A percentile compares a stretch with the other conserved stretches of the same genome.
Evolutionary conservation across 2,329 filamentous ascomycete species (phyloP).

Genomic region (Sphaceloma murrayae): DNA sequence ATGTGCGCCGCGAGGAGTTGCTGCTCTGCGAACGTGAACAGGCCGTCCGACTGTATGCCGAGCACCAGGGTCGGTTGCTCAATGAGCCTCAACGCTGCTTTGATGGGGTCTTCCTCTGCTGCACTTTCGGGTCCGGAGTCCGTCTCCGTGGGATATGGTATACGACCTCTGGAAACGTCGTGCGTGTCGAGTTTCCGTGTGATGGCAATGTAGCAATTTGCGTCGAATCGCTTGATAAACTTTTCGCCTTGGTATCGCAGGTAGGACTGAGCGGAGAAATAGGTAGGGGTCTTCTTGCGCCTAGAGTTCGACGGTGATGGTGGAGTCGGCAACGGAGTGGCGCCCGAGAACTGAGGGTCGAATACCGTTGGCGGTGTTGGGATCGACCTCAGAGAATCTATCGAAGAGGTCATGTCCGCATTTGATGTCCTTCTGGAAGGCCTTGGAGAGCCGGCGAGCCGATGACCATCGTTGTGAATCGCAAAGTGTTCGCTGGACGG

Average conservation of each 20-base stretch:
- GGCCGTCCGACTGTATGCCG: constrained; percentile 87
- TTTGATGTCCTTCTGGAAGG: constrained; percentile 31
- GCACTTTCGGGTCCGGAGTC: no score
- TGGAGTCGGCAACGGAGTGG: constrained; percentile 27
- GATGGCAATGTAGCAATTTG: constrained; percentile 98
- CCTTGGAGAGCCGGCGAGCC: constrained; percentile 39
- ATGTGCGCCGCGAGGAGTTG: constrained; percentile 80
- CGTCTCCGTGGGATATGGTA: constrained; percentile 19
- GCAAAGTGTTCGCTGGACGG: constrained; percentile 40
- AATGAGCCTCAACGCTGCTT: constrained; percentile 68
- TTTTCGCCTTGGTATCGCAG: constrained; percentile 93
- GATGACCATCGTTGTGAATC: constrained; percentile 45
- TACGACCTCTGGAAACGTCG: constrained; percentile 73
- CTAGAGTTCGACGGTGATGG: constrained; percentile 27
- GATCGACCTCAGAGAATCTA: constrained; percentile 21
- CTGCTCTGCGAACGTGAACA: constrained; percentile 96
- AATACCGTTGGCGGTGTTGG: constrained; percentile 23
- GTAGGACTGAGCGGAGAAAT: constrained; percentile 97
- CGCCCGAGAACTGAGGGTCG: constrained; percentile 40
- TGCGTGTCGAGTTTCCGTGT: constrained; percentile 96
- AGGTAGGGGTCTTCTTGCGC: constrained; percentile 49
- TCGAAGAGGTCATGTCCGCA: constrained; percentile 21
- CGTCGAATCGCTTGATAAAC: constrained; percentile 94
- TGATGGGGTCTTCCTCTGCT: constrained; percentile 45
- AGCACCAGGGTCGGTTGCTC: constrained; percentile 83